phyloP scores from a whole-genome alignment of 1,139 yeast genomes.

The Magnusiomyces paraingens region DNA sequence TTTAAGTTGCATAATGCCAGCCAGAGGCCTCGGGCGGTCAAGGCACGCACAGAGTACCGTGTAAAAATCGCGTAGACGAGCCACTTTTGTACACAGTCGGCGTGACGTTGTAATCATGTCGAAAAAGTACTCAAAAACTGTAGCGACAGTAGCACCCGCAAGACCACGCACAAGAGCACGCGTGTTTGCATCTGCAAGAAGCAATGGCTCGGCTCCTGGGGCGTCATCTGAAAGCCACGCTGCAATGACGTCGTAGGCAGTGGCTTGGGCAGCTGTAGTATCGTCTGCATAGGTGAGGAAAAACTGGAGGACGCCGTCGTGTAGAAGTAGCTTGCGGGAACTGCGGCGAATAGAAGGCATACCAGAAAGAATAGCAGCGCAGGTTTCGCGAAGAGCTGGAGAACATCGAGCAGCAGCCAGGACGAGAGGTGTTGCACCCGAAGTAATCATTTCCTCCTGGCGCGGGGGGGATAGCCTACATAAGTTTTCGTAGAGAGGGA shows the following conservation, averaged over 20 bases:
- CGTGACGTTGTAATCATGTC: background rate
- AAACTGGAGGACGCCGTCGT: background rate
- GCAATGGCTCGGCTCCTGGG: background rate
- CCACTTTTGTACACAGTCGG: background rate
- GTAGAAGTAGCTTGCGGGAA: background rate
- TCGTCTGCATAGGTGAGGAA: background rate
- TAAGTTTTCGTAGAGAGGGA: slow-evolving; percentile 1
- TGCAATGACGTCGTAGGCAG: slow-evolving; percentile 2
- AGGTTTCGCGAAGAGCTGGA: background rate
- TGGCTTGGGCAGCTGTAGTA: slow-evolving; percentile 1
- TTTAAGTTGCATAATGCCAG: background rate
- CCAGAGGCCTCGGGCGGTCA: background rate
- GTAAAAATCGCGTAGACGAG: background rate
- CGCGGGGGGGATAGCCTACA: background rate
- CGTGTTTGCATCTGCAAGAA: background rate
- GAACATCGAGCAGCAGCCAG: background rate
- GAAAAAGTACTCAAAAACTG: slow-evolving; percentile 5
- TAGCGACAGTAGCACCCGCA: background rate
- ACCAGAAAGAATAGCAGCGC: background rate
- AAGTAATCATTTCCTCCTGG: background rate
- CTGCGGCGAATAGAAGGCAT: background rate
- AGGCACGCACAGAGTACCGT: background rate
- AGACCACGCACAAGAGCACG: background rate
- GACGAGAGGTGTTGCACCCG: background rate
- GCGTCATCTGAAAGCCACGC: slow-evolving; percentile 1